A percentile compares a stretch with the other conserved stretches of the same genome.
phyloP scores from a whole-genome alignment of 495 filamentous ascomycete genomes.

The Terfezia claveryi region DNA sequence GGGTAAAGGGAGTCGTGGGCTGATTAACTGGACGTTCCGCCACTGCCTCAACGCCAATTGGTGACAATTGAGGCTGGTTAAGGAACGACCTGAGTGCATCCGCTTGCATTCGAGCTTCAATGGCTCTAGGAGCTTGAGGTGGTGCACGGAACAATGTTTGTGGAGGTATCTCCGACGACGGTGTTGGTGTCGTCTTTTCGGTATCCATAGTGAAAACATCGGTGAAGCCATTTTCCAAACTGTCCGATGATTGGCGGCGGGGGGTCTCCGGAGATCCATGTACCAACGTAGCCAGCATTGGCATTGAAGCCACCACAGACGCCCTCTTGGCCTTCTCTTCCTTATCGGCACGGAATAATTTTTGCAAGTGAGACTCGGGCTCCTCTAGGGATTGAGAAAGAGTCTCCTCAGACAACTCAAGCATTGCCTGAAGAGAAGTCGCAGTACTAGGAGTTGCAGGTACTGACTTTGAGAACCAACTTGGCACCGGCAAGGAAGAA shows the following conservation, averaged over 20 bases:
- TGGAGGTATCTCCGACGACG: too few species aligned
- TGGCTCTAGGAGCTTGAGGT: too few species aligned
- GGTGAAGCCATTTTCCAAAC: conserved; percentile 2
- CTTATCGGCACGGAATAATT: conserved; percentile 70
- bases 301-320: too few species aligned
- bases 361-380: conserved; percentile 50
- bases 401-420: conserved; percentile 19
- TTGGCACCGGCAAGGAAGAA: conserved; percentile 79
- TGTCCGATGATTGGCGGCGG: conserved; percentile 5
- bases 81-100: too few species aligned
- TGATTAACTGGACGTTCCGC: too few species aligned
- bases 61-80: too few species aligned
- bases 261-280: too few species aligned
- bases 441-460: conserved; percentile 32
- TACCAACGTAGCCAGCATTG: too few species aligned
- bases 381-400: conserved; percentile 6
- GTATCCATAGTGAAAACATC: neutral
- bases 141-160: too few species aligned
- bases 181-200: neutral
- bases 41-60: too few species aligned
- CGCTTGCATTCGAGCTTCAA: too few species aligned
- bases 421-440: conserved; percentile 19
- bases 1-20: too few species aligned
- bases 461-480: conserved; percentile 66
- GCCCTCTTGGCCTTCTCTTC: conserved; percentile 39